phyloP scores from a whole-genome alignment of 2,329 filamentous ascomycete genomes.

The Phaeosphaeriaceae sp. region DNA sequence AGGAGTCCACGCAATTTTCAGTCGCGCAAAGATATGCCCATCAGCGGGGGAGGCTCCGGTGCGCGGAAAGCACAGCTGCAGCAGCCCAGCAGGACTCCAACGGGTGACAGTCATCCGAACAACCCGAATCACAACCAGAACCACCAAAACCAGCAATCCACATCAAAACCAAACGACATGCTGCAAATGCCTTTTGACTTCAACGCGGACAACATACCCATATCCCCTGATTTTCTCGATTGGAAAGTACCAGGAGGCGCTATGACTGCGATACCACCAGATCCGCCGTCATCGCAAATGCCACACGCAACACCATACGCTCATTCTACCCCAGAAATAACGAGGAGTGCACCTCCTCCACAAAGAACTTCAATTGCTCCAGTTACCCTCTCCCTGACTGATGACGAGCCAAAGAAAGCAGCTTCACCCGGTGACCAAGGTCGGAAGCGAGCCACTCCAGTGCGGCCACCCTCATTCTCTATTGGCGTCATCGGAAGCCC shows the following conservation, averaged over 20 bases:
- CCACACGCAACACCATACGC: conserved; percentile 53
- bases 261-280: conserved; percentile 53
- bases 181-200: conserved; percentile 53
- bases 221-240: conserved; percentile 53
- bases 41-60: conserved; percentile 78
- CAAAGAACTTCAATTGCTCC: conserved; percentile 55
- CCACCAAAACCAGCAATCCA: conserved; percentile 12
- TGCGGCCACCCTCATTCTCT: conserved; percentile 55
- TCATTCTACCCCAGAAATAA: conserved; percentile 62
- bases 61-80: conserved; percentile 67
- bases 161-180: conserved; percentile 44
- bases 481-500: conserved; percentile 66
- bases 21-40: conserved; percentile 88
- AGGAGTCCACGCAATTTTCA: conserved; percentile 95
- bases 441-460: conserved; percentile 47
- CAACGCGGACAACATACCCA: conserved; percentile 50
- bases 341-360: conserved; percentile 48
- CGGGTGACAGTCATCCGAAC: conserved; percentile 43
- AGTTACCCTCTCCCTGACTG: conserved; percentile 64
- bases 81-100: conserved; percentile 47
- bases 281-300: conserved; percentile 45
- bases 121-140: conserved; percentile 35
- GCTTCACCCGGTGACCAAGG: conserved; percentile 43
- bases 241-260: conserved; percentile 54
- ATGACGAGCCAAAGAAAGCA: conserved; percentile 60